A percentile compares a stretch with the other conserved stretches of the same genome.
phyloP scores from a whole-genome alignment of 345 rosid species.

The Syzygium aromaticum region DNA sequence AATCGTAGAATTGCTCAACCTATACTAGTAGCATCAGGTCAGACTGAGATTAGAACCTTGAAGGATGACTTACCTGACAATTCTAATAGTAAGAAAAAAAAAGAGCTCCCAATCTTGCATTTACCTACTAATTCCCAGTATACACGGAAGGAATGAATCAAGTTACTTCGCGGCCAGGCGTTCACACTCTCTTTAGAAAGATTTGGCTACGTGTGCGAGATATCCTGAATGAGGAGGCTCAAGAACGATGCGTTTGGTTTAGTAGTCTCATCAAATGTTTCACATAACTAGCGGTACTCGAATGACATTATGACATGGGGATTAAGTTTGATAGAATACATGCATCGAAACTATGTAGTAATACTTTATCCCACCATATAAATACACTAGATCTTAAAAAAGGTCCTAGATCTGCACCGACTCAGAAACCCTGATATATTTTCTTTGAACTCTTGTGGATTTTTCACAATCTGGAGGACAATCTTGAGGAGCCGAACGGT shows the following conservation, averaged over 20 bases:
- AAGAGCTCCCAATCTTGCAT: neutral
- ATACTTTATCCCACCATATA: neutral
- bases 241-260: neutral
- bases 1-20: neutral
- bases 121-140: neutral
- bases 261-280: neutral
- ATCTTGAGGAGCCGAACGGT: neutral
- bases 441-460: neutral
- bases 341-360: neutral
- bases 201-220: fast-evolving
- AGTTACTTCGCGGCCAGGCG: neutral
- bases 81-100: no score
- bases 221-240: neutral
- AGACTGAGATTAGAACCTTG: no score
- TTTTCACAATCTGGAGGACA: neutral
- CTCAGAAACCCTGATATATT: neutral
- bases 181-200: neutral
- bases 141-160: neutral
- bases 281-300: neutral
- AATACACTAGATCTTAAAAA: no score
- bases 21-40: neutral
- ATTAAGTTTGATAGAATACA: neutral
- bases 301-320: neutral
- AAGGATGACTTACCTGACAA: no score
- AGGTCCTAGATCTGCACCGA: neutral